Conservation (phyloP, 371 early-diverging fungal species). For the Mortierella sp. region DNA sequence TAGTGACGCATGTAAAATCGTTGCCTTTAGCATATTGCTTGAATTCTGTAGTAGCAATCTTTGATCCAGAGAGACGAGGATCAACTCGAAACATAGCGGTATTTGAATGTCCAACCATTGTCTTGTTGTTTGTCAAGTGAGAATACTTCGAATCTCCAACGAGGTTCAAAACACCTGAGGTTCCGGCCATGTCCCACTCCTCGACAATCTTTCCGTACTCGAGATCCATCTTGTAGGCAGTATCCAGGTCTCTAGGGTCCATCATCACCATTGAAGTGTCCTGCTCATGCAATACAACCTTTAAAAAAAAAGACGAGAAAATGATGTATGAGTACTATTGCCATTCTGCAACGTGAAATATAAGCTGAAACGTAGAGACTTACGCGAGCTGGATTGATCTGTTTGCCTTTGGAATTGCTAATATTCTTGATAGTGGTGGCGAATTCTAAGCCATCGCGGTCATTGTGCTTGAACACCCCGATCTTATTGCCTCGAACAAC, state of each 20-base stretch:
- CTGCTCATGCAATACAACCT: slow-evolving; percentile 83
- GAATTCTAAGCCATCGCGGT: slow-evolving; percentile 75
- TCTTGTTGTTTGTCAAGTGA: slow-evolving; percentile 77
- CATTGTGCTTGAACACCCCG: slow-evolving; percentile 85
- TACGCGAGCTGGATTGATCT: slow-evolving; percentile 68
- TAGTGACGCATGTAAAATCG: slow-evolving; percentile 80
- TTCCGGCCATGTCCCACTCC: slow-evolving; percentile 82
- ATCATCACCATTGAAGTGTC: slow-evolving; percentile 83
- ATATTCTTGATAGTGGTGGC: slow-evolving; percentile 76
- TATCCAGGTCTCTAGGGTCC: slow-evolving; percentile 72
- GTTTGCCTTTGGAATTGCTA: slow-evolving; percentile 58
- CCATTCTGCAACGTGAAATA: background rate
- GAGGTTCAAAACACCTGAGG: slow-evolving; percentile 62
- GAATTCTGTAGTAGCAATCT: slow-evolving; percentile 72
- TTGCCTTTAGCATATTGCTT: slow-evolving; percentile 78
- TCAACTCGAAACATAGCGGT: slow-evolving; percentile 92
- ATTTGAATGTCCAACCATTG: slow-evolving; percentile 85
- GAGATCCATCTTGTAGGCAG: slow-evolving; percentile 90
- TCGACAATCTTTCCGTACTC: slow-evolving; percentile 94
- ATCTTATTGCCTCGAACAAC: slow-evolving; percentile 89
- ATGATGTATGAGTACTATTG: background rate
- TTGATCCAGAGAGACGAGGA: slow-evolving; percentile 81
- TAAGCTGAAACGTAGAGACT: background rate
- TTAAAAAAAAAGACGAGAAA: background rate
- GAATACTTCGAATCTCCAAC: slow-evolving; percentile 84